Conservation (phyloP, 2,329 filamentous ascomycete species). For the Pseudogymnoascus sp. region DNA sequence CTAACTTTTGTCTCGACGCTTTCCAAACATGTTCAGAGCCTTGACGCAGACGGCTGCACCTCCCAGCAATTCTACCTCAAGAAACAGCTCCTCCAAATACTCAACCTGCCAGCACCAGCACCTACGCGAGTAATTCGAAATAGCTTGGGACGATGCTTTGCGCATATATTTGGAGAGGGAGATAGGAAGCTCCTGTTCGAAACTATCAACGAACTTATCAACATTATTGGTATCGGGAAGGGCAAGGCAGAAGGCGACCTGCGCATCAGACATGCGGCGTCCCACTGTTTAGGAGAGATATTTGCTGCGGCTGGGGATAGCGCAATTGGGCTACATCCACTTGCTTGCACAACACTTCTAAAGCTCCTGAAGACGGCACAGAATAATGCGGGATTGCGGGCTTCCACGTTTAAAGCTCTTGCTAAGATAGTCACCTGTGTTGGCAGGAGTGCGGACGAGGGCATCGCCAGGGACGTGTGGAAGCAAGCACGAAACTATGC, state of each 20-base stretch:
- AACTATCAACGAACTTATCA: constrained; percentile 80
- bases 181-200: constrained; percentile 91
- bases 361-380: constrained; percentile 64
- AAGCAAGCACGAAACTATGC: constrained; percentile 78
- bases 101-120: constrained; percentile 72
- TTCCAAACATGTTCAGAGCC: constrained; percentile 66
- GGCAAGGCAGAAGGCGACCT: constrained; percentile 67
- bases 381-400: constrained; percentile 73
- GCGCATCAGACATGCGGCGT: constrained; percentile 77
- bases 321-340: constrained; percentile 71
- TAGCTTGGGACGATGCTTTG: constrained; percentile 77
- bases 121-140: constrained; percentile 85
- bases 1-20: constrained; percentile 81
- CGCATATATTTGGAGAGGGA: constrained; percentile 73
- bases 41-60: constrained; percentile 73
- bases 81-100: constrained; percentile 87
- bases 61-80: constrained; percentile 88
- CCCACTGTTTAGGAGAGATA: constrained; percentile 78
- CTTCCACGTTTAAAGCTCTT: constrained; percentile 67
- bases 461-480: constrained; percentile 81
- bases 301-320: constrained; percentile 92
- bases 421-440: constrained; percentile 72
- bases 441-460: constrained; percentile 71
- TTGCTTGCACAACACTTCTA: constrained; percentile 64
- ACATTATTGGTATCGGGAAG: constrained; percentile 66